Conservation (phyloP, 169 alveolate species). For the Babesia bovis region DNA sequence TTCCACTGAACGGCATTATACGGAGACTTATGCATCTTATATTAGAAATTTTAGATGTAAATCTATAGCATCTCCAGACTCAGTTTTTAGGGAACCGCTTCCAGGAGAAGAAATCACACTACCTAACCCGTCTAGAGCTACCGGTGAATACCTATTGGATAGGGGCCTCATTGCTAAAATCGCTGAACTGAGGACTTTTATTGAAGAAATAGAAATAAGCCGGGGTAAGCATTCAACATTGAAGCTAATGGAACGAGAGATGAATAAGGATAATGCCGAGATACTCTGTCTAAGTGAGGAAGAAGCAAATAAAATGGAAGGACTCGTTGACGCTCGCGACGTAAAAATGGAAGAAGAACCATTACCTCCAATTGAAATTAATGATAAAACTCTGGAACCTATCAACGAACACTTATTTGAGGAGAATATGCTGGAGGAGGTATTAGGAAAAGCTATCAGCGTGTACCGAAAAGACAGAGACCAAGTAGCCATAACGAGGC, state of each 20-base stretch:
- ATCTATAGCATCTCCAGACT: conserved; percentile 29
- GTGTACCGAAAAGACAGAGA: conserved; percentile 41
- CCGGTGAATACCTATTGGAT: conserved; percentile 65
- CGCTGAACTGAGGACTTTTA: conserved; percentile 56
- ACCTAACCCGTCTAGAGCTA: conserved; percentile 39
- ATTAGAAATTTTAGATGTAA: neutral
- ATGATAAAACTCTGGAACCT: conserved; percentile 56
- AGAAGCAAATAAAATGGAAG: conserved; percentile 15
- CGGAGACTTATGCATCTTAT: too few relatives aligned
- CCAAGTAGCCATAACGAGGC: conserved; percentile 27
- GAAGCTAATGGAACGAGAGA: conserved; percentile 13
- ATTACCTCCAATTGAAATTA: conserved; percentile 35
- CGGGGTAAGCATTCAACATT: conserved; percentile 39
- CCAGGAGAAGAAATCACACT: conserved; percentile 58
- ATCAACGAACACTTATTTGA: conserved; percentile 55
- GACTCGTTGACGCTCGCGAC: neutral
- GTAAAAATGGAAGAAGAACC: neutral
- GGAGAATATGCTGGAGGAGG: conserved; percentile 66
- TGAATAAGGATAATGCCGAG: conserved; percentile 1
- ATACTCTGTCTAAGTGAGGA: conserved; percentile 3
- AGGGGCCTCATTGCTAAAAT: conserved; percentile 49
- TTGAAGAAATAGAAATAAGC: conserved; percentile 52
- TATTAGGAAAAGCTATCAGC: conserved; percentile 56
- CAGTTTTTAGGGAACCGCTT: conserved; percentile 49
- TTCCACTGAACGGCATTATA: too few relatives aligned